A percentile compares a stretch with the other conserved stretches of the same genome.
Evolutionary conservation across 768 basidiomycete species (phyloP).

Genomic region (Tylopilus vinaceipallidus): DNA sequence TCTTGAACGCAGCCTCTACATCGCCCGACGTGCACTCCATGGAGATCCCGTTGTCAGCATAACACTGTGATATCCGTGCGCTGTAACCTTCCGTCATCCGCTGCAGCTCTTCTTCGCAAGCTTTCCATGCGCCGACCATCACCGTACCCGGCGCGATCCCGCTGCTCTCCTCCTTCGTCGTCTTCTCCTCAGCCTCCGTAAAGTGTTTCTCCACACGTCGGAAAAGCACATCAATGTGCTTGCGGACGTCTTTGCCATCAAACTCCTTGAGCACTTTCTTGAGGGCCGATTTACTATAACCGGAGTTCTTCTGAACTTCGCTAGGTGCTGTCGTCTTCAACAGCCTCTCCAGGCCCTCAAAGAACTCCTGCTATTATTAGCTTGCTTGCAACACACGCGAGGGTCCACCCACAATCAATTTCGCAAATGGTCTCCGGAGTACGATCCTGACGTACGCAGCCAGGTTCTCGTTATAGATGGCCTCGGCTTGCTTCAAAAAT

Average conservation of each 20-base stretch:
- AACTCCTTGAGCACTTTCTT: conserved; percentile 86
- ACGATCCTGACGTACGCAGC: conserved; percentile 83
- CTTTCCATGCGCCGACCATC: conserved; percentile 84
- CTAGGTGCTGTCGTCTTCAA: conserved; percentile 74
- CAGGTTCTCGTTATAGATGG: conserved; percentile 88
- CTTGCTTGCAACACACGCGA: background rate
- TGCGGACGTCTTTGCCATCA: conserved; percentile 84
- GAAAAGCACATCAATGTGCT: conserved; percentile 80
- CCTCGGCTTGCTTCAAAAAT: conserved; percentile 73
- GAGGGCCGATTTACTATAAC: conserved; percentile 73
- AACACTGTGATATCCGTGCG: conserved; percentile 74
- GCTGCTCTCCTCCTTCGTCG: conserved; percentile 52
- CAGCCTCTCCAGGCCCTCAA: conserved; percentile 88
- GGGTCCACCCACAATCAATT: conserved; percentile 70
- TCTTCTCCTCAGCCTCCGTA: conserved; percentile 72
- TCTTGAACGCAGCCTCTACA: conserved; percentile 75
- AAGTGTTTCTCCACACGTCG: conserved; percentile 97
- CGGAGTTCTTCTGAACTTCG: conserved; percentile 72
- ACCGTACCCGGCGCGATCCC: conserved; percentile 60
- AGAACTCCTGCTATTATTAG: conserved; percentile 71
- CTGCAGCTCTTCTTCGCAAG: conserved; percentile 82
- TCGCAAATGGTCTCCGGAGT: conserved; percentile 80
- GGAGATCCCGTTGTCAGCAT: conserved; percentile 65
- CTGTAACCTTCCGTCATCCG: conserved; percentile 68
- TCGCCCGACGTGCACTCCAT: conserved; percentile 76